A percentile compares a stretch with the other conserved stretches of the same genome.
phyloP scores from a whole-genome alignment of 73 alveolate species.

The Paramecium caudatum region DNA sequence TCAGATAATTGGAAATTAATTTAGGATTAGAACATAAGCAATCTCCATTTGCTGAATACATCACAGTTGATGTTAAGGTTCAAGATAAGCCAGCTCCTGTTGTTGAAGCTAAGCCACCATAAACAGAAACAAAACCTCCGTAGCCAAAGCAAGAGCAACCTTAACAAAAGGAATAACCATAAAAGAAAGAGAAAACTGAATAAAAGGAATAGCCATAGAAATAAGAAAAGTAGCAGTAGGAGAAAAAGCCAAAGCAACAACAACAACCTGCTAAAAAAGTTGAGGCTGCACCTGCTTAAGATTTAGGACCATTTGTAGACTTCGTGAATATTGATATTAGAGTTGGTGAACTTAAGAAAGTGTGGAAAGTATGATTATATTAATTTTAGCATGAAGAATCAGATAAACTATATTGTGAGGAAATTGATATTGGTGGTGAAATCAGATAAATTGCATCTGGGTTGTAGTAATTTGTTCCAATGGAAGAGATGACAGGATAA shows the following conservation, averaged over 20 bases:
- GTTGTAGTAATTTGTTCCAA: constrained; percentile 87
- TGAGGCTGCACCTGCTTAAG: not conserved
- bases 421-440: constrained; percentile 97
- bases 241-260: no score
- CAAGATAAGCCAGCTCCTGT: not conserved
- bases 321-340: constrained; percentile 81
- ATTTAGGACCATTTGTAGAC: not conserved
- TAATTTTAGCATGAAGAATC: constrained; percentile 84
- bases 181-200: no score
- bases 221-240: no score
- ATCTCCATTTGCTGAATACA: not conserved
- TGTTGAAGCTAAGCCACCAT: not conserved
- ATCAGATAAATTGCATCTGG: constrained; percentile 97
- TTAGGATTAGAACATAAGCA: not conserved
- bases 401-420: constrained; percentile 93
- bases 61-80: not conserved
- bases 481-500: constrained; percentile 91
- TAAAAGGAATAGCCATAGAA: no score
- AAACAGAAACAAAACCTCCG: not conserved
- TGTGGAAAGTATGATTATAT: constrained; percentile 67
- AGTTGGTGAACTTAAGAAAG: constrained; percentile 91
- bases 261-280: not conserved
- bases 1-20: not conserved
- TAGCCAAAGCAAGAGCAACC: not conserved
- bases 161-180: no score